These are phyloP conservation scores for Lactarius trivialis DNA, from an alignment of 768 basidiomycete genomes.

Conservation along the genomic window DNA sequence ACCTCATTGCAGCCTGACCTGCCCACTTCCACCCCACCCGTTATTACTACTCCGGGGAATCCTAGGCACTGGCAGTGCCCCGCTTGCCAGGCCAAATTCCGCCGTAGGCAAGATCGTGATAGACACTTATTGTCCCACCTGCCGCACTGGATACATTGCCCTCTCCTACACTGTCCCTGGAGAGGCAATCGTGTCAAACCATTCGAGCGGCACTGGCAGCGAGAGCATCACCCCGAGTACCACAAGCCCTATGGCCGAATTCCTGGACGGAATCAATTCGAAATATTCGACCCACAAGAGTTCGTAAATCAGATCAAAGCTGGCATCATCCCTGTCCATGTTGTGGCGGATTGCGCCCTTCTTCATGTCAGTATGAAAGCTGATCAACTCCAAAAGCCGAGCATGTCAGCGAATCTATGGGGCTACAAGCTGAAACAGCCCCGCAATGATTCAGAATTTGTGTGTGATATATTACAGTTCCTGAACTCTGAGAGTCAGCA, in stretches of 20 bases:
- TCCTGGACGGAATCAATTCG: not conserved
- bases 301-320: not conserved
- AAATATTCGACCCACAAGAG: not conserved
- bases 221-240: not conserved
- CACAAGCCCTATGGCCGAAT: not conserved
- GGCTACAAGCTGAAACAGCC: not conserved
- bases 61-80: not conserved
- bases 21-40: not conserved
- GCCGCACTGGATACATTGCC: not conserved
- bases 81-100: not conserved
- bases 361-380: not conserved
- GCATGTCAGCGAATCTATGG: not conserved
- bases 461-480: not conserved
- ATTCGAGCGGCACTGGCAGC: not conserved
- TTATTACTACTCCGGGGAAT: not conserved
- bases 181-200: not conserved
- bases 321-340: not conserved
- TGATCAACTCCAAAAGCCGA: not conserved
- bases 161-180: not conserved
- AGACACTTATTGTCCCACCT: not conserved
- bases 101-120: not conserved
- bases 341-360: not conserved
- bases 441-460: not conserved
- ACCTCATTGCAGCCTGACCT: not conserved
- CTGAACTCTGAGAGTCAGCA: too few relatives aligned